Base-by-base conservation (phyloP, 495 filamentous ascomycete genomes). In the Penicillium herquei region DNA sequence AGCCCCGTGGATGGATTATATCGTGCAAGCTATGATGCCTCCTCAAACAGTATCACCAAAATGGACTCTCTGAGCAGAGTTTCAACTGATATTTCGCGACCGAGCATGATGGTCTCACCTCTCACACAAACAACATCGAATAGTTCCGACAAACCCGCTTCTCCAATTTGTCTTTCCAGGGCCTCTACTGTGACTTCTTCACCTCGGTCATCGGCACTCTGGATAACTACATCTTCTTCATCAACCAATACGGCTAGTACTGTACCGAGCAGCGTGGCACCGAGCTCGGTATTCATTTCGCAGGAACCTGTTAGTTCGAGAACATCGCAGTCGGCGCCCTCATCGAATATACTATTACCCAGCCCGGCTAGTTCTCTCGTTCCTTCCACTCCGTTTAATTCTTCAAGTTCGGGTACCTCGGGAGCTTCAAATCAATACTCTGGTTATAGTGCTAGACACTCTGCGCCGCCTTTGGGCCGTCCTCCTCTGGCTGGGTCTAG, bases 131-230 rank as follows among this genome's bases (percentile, higher is more conserved):
- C 21, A 12, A 46, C 3, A n/a, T 46, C 43, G 11, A 12, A 10
- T 16, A 3, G 6, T 7, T 30, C 26, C 12, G 30, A 13, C 3
- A 12, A 52, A 43, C 50, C 26, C 8, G 6, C 39, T 6, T 13
- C 31, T 4, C 1, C 34, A 2, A 17, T 34, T 7, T 44, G 43
- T 14, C 21, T 49, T 1, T 49, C 44, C 3, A 45, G n/a, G 6
- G 32, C 17, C 4, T 54, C 41, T 1, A 54, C 33, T 10, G 42
- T 10, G 4, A n/a, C 59, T 6, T 14, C 50, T 4, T 52, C 55
- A 0, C 3, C 26, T 0, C 16, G 56, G 14, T 65, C 62, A n/a
- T 62, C 59, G 4, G 49, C 54, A 51, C n/a, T 54, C 0, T 62
- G 62, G 50, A 48, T 37, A 2, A 64, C 54, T 1, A 58, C 58